Evolutionary conservation across 1,139 yeast species (phyloP).

Genomic region (Pichia sp.): DNA sequence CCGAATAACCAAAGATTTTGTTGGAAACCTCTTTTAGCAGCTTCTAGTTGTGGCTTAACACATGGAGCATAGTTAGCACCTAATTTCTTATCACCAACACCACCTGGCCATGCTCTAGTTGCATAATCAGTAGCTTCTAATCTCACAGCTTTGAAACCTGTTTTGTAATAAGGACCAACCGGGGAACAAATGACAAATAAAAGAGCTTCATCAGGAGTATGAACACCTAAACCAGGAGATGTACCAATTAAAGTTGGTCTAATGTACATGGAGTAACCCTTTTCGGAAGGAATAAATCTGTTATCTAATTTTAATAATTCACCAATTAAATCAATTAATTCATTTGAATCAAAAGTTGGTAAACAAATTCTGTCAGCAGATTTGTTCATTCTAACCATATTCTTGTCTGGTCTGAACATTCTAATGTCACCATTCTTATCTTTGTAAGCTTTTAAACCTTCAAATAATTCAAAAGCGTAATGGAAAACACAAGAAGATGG

Average conservation of each 20-base stretch:
- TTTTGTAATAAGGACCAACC: slow-evolving; percentile 86
- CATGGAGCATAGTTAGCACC: slow-evolving; percentile 99
- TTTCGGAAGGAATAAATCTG: slow-evolving; percentile 71
- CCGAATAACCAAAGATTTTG: slow-evolving; percentile 97
- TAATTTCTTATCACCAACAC: slow-evolving; percentile 89
- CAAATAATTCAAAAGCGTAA: slow-evolving; percentile 91
- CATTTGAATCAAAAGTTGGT: slow-evolving; percentile 77
- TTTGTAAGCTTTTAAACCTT: slow-evolving; percentile 92
- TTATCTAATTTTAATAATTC: slow-evolving; percentile 69
- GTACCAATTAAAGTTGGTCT: slow-evolving; percentile 96
- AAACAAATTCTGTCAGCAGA: slow-evolving; percentile 83
- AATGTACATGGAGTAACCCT: slow-evolving; percentile 85
- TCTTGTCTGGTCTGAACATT: slow-evolving; percentile 84
- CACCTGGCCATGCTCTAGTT: slow-evolving; percentile 99
- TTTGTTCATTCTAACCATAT: slow-evolving; percentile 85
- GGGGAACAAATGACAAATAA: slow-evolving; percentile 87
- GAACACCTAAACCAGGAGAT: slow-evolving; percentile 77
- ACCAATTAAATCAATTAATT: slow-evolving; percentile 66
- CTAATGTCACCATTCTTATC: slow-evolving; percentile 61
- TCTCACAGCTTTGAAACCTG: slow-evolving; percentile 90
- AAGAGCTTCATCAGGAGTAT: slow-evolving; percentile 71
- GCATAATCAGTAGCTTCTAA: slow-evolving; percentile 93
- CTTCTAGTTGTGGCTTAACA: slow-evolving; percentile 79
- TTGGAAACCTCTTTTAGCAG: slow-evolving; percentile 83
- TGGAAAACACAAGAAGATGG: slow-evolving; percentile 90